Evolutionary conservation across 2,329 filamentous ascomycete genomes (phyloP).

Genomic region (Colletotrichum sp.): DNA sequence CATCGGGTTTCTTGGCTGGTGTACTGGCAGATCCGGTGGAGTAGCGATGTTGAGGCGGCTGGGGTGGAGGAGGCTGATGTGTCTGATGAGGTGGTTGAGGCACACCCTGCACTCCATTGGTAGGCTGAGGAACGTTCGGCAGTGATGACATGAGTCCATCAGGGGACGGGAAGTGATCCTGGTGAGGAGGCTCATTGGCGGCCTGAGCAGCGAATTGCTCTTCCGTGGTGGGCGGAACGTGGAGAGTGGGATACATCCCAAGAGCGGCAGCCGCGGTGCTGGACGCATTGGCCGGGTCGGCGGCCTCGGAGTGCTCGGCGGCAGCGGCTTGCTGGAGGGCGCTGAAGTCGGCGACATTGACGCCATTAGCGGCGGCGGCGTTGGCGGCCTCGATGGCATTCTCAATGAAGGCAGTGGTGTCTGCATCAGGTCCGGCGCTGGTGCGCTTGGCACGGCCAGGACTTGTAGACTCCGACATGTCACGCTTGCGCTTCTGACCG

Average conservation of each 20-base stretch:
- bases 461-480: constrained; percentile 48
- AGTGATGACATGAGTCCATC: constrained; percentile 26
- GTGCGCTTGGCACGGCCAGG: constrained; percentile 59
- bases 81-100: constrained; percentile 16
- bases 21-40: constrained; percentile 40
- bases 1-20: constrained; percentile 73
- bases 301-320: constrained; percentile 49
- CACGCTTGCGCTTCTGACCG: constrained; percentile 61
- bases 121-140: constrained; percentile 21
- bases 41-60: constrained; percentile 34
- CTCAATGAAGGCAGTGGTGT: constrained; percentile 59
- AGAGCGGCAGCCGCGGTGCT: constrained; percentile 65
- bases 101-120: constrained; percentile 13
- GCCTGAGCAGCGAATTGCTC: constrained; percentile 64
- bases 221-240: constrained; percentile 62
- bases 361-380: constrained; percentile 41
- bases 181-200: constrained; percentile 39
- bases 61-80: constrained; percentile 21
- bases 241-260: constrained; percentile 64
- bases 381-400: constrained; percentile 52
- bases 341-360: constrained; percentile 60
- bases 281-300: constrained; percentile 59
- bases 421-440: constrained; percentile 47
- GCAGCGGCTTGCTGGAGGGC: constrained; percentile 60
- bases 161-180: constrained; percentile 40